These are phyloP conservation scores for Xylariaceae sp. DNA, from an alignment of 2,329 filamentous ascomycete genomes.

Conservation along the genomic window DNA sequence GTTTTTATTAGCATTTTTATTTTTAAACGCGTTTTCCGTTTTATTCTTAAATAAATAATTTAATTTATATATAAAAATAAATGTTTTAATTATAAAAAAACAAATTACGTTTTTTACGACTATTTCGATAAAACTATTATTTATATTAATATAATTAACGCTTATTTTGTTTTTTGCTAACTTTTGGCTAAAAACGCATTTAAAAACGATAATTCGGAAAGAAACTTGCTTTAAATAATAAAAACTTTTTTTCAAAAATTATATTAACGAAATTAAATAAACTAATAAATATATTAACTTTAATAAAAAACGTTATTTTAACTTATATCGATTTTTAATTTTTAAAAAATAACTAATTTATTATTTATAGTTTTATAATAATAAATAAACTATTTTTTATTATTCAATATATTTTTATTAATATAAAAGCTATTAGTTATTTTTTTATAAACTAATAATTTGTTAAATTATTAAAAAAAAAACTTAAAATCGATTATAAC, in stretches of 20 bases:
- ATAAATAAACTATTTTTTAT: neutral
- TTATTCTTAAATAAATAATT: no score
- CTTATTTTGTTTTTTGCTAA: neutral
- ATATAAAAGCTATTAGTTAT: neutral
- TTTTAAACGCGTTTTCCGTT: neutral
- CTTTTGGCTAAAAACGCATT: neutral
- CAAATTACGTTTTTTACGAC: no score
- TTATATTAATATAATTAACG: neutral
- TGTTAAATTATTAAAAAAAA: neutral
- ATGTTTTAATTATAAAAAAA: no score
- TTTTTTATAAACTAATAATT: neutral
- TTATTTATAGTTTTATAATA: neutral
- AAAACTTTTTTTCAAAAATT: no score
- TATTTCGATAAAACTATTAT: no score
- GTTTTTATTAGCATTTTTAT: neutral
- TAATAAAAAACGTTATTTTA: neutral
- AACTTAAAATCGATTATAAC: neutral
- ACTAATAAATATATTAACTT: neutral
- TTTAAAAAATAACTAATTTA: neutral
- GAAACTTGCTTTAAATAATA: no score
- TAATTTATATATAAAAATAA: no score
- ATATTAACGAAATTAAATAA: neutral
- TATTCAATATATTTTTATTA: no score
- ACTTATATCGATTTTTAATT: neutral
- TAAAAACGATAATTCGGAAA: no score